phyloP scores from a whole-genome alignment of 2,329 filamentous ascomycete species.

The Mycosphaerella sp. region DNA sequence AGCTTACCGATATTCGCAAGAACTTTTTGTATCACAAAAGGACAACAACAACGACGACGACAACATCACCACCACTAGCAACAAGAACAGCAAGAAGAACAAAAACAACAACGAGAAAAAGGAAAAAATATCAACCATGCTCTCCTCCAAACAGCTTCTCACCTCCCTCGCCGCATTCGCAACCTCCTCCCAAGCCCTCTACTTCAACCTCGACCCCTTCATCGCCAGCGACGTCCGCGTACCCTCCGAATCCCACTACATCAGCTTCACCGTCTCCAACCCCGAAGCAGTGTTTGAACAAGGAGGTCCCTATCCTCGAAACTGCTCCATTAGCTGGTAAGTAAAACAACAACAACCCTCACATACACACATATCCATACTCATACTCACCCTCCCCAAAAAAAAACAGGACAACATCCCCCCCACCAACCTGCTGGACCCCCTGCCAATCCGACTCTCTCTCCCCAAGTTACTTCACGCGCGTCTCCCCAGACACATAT shows the following conservation, averaged over 20 bases:
- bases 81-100: not conserved
- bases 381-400: not conserved
- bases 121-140: not conserved
- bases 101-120: not conserved
- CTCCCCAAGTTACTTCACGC: slow-evolving; percentile 5
- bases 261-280: slow-evolving; percentile 22
- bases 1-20: not conserved
- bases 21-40: not conserved
- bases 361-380: too few species aligned
- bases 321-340: slow-evolving; percentile 18
- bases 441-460: not conserved
- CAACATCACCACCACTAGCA: not conserved
- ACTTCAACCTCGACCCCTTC: slow-evolving; percentile 19
- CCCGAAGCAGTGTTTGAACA: slow-evolving; percentile 21
- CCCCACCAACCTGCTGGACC: slow-evolving; percentile 4
- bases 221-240: slow-evolving; percentile 12
- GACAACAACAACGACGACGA: not conserved
- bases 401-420: not conserved
- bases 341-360: not conserved
- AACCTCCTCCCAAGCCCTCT: slow-evolving; percentile 11
- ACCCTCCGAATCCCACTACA: slow-evolving; percentile 11
- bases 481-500: not conserved
- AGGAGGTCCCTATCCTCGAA: slow-evolving; percentile 10
- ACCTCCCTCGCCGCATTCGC: slow-evolving; percentile 1
- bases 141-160: not conserved